phyloP scores from a whole-genome alignment of 73 alveolate genomes.

The Uronychia binucleata region DNA sequence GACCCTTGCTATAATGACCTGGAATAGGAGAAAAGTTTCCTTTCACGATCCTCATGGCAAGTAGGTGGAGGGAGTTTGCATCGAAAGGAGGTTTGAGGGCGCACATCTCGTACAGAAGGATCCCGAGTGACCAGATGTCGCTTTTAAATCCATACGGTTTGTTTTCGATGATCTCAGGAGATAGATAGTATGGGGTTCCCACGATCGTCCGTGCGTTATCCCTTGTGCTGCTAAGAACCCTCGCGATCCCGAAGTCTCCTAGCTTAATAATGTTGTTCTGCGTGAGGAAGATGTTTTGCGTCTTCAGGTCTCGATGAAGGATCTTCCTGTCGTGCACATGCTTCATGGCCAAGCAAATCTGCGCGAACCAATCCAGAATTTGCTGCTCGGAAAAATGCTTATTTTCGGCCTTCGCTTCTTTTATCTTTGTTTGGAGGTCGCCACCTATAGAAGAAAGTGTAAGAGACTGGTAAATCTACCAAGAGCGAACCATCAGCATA shows the following conservation, averaged over 20 bases:
- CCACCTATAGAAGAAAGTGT: conserved; percentile 41
- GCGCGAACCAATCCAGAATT: conserved; percentile 92
- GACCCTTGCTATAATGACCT: conserved; percentile 61
- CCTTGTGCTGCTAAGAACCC: conserved; percentile 63
- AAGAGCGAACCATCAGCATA: conserved; percentile 54
- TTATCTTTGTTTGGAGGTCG: conserved; percentile 58
- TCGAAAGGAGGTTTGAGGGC: conserved; percentile 93
- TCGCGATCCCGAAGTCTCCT: conserved; percentile 88
- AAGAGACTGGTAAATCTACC: background rate
- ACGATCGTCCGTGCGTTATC: conserved; percentile 77
- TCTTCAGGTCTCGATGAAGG: conserved; percentile 79
- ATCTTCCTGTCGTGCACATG: conserved; percentile 91
- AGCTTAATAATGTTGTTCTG: conserved; percentile 64
- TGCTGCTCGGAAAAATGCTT: conserved; percentile 69
- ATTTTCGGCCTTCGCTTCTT: conserved; percentile 28
- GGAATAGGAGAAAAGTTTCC: conserved; percentile 82
- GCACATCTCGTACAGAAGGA: conserved; percentile 87
- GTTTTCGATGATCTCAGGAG: conserved; percentile 79
- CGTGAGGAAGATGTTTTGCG: conserved; percentile 81
- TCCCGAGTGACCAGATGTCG: conserved; percentile 94
- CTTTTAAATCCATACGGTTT: conserved; percentile 81
- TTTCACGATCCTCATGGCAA: conserved; percentile 76
- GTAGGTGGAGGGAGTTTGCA: conserved; percentile 73
- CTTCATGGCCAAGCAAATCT: conserved; percentile 86
- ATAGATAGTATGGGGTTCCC: conserved; percentile 78